These are phyloP conservation scores for Fusarium liriodendri DNA, from an alignment of 2,329 filamentous ascomycete genomes.

Conservation along the genomic window DNA sequence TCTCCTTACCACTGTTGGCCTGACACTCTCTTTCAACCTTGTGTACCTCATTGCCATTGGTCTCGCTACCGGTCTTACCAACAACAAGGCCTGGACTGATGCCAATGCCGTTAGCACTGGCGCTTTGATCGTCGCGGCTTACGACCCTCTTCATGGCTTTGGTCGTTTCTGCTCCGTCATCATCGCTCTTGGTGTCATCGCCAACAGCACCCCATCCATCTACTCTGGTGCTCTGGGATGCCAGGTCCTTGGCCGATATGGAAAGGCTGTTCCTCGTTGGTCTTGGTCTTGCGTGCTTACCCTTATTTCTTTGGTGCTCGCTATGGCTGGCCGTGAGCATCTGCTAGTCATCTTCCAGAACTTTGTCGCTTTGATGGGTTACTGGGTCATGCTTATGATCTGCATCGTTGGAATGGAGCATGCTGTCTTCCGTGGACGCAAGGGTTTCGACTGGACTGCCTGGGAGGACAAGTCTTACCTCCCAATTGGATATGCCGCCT, in stretches of 20 bases:
- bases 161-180: conserved; percentile 68
- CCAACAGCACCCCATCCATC: conserved; percentile 66
- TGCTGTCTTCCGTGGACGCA: conserved; percentile 54
- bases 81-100: conserved; percentile 60
- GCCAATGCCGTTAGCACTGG: conserved; percentile 65
- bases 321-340: conserved; percentile 62
- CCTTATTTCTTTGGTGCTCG: conserved; percentile 65
- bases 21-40: conserved; percentile 71
- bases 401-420: conserved; percentile 60
- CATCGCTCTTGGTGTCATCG: conserved; percentile 64
- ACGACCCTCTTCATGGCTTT: conserved; percentile 64
- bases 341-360: conserved; percentile 67
- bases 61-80: conserved; percentile 63
- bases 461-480: conserved; percentile 60
- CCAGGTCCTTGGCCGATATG: conserved; percentile 66
- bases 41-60: conserved; percentile 72
- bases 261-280: conserved; percentile 64
- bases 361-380: conserved; percentile 65
- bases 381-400: conserved; percentile 65
- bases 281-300: conserved; percentile 65
- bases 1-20: conserved; percentile 73
- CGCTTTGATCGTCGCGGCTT: conserved; percentile 67
- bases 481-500: conserved; percentile 57
- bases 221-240: conserved; percentile 70
- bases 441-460: conserved; percentile 55